Conservation (phyloP, 768 basidiomycete species). For the Naganishia kalamii region DNA sequence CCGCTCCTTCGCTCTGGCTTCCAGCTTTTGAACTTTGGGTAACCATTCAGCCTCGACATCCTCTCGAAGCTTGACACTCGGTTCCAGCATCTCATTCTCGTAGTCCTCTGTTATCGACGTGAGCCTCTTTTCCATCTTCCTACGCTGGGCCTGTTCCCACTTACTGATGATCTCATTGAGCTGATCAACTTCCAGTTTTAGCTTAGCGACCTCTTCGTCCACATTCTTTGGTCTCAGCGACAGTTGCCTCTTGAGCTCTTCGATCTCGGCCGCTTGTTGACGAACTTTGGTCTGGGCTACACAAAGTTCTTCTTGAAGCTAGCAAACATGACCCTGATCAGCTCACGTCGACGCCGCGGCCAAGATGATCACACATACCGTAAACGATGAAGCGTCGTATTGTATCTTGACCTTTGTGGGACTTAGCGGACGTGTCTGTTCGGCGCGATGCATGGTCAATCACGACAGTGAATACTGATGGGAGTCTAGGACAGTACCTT, state of each 20-base stretch:
- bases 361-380: not conserved
- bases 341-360: not conserved
- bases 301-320: conserved; percentile 85
- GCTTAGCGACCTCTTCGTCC: conserved; percentile 65
- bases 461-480: too few species aligned
- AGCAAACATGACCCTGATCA: conserved; percentile 37
- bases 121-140: not conserved
- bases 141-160: conserved; percentile 3
- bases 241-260: conserved; percentile 72
- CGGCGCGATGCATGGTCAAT: not conserved
- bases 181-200: conserved; percentile 68
- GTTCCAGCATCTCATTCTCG: conserved; percentile 41
- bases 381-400: conserved; percentile 42
- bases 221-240: conserved; percentile 68
- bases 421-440: conserved; percentile 57
- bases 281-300: conserved; percentile 69
- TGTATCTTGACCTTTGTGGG: conserved; percentile 68
- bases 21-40: conserved; percentile 33
- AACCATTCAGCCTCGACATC: conserved; percentile 44
- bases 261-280: conserved; percentile 72
- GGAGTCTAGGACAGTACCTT: not conserved
- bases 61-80: conserved; percentile 40
- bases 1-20: conserved; percentile 25
- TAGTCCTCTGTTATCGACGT: conserved; percentile 35
- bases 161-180: conserved; percentile 55